Evolutionary conservation across 192 early-diverging fungal species (phyloP).

Genomic region (Dissophora ornata): DNA sequence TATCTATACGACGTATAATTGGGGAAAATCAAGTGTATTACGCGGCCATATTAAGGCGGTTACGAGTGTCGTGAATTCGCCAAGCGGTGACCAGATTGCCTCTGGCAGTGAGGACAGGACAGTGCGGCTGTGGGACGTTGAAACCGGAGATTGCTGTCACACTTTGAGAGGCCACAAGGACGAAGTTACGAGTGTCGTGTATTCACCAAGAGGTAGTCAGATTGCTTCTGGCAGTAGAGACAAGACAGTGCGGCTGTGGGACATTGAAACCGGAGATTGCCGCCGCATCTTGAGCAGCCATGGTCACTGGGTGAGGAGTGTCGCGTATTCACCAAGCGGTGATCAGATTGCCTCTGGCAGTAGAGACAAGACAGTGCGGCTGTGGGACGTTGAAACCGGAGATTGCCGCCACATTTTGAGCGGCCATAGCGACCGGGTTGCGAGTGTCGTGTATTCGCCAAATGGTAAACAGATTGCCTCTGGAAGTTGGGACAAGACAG

Average conservation of each 20-base stretch:
- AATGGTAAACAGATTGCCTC: neutral
- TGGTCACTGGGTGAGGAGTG: neutral
- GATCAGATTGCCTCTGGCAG: constrained; percentile 3
- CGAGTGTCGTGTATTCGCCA: neutral
- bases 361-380: constrained; percentile 5
- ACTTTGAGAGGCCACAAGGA: neutral
- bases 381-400: constrained; percentile 8
- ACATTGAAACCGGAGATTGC: constrained; percentile 1
- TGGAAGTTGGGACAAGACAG: constrained; percentile 3
- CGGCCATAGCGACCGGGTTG: neutral
- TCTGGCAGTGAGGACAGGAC: neutral
- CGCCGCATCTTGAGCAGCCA: neutral
- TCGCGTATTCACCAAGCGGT: neutral
- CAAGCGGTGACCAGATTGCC: neutral
- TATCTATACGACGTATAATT: neutral
- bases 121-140: constrained; percentile 9
- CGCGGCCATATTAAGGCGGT: neutral
- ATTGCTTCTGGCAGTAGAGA: constrained; percentile 1
- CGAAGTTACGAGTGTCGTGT: neutral
- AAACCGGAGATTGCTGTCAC: too few species aligned
- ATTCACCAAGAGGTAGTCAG: neutral
- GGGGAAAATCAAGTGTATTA: neutral
- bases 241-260: constrained; percentile 2
- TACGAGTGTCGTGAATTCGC: neutral
- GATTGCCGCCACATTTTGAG: neutral